These are phyloP conservation scores for Candida saitoana DNA, from an alignment of 805 yeast species.

Conservation along the genomic window DNA sequence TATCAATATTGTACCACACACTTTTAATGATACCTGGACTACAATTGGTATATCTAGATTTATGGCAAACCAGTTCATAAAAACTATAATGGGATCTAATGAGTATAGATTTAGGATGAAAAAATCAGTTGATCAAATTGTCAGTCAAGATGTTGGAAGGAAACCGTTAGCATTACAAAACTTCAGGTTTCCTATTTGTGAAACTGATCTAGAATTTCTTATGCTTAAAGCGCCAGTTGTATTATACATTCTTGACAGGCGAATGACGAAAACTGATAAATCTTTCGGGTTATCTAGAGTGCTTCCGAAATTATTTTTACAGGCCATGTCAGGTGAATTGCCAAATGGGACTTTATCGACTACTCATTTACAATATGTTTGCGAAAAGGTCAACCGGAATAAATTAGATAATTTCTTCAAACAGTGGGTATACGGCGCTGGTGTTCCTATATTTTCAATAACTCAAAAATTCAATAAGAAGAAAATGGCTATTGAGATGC, in stretches of 20 bases:
- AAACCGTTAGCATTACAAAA: constrained; percentile 77
- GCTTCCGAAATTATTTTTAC: constrained; percentile 83
- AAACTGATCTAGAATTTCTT: constrained; percentile 62
- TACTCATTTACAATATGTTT: constrained; percentile 83
- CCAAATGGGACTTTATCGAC: constrained; percentile 74
- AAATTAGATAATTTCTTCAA: constrained; percentile 78
- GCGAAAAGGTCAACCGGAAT: constrained; percentile 90
- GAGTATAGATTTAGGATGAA: constrained; percentile 73
- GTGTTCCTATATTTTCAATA: constrained; percentile 83
- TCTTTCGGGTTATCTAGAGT: constrained; percentile 90
- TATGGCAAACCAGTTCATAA: constrained; percentile 73
- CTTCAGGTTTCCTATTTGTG: constrained; percentile 59
- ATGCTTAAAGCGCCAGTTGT: constrained; percentile 82
- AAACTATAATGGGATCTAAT: constrained; percentile 74
- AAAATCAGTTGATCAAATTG: constrained; percentile 57
- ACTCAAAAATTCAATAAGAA: constrained; percentile 93
- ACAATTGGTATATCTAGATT: constrained; percentile 78
- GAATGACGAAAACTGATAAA: constrained; percentile 95
- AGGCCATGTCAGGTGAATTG: constrained; percentile 93
- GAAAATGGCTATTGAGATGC: constrained; percentile 90
- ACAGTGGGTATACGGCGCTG: constrained; percentile 90
- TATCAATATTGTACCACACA: constrained; percentile 77
- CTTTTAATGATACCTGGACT: constrained; percentile 83
- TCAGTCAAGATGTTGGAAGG: constrained; percentile 70
- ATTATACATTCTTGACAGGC: constrained; percentile 73